Evolutionary conservation across 164 flowering plant species (phyloP).

Genomic region (Liquidambar formosana): DNA sequence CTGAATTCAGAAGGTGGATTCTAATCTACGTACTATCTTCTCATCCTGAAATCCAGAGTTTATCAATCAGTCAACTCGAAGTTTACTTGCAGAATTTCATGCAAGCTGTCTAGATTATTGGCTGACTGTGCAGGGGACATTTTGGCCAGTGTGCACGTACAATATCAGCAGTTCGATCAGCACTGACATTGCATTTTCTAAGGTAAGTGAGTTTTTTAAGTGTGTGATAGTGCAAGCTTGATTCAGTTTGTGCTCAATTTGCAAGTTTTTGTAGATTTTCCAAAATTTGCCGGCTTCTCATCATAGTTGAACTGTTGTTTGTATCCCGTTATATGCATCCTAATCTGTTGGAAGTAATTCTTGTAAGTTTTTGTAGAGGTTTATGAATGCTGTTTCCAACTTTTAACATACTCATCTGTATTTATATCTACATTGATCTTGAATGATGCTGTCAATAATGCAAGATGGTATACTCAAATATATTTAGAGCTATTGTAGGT

Average conservation of each 20-base stretch:
- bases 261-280: neutral
- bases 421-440: neutral
- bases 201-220: constrained; percentile 17
- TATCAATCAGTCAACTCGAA: too few relatives aligned
- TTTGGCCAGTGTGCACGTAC: constrained; percentile 68
- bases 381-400: neutral
- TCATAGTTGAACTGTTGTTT: neutral
- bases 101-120: constrained; percentile 58
- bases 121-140: constrained; percentile 69
- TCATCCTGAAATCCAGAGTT: too few relatives aligned
- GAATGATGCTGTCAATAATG: neutral
- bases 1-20: too few relatives aligned
- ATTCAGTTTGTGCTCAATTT: neutral
- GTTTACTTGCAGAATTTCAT: constrained; percentile 55
- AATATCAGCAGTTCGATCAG: too few relatives aligned
- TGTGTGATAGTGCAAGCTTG: neutral
- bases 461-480: neutral
- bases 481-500: neutral
- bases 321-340: too few relatives aligned
- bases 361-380: neutral
- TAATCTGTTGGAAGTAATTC: too few relatives aligned
- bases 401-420: neutral
- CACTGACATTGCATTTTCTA: constrained; percentile 7
- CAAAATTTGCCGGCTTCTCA: neutral
- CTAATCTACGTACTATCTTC: too few relatives aligned